A percentile compares a stretch with the other conserved stretches of the same genome.
Conservation (phyloP, 805 yeast species). For the Yarrowia sp. region DNA sequence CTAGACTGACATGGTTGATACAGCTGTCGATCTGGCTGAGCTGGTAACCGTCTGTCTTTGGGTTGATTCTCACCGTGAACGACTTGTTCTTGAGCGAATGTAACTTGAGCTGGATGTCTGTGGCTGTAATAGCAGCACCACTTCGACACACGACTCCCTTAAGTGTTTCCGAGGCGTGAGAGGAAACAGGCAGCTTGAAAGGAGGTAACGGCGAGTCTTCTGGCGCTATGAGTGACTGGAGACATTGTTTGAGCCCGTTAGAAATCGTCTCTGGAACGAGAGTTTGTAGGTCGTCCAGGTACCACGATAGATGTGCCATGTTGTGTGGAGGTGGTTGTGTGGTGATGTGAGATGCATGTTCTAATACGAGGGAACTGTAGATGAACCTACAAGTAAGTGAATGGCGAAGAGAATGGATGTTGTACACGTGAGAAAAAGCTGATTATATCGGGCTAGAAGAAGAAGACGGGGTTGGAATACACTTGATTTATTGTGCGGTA, state of each 20-base stretch:
- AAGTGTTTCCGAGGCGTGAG: conserved; percentile 39
- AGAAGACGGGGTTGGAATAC: too few species aligned
- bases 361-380: not conserved
- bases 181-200: conserved; percentile 27
- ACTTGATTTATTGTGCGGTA: too few species aligned
- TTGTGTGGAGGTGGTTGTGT: not conserved
- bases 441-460: too few species aligned
- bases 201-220: conserved; percentile 28
- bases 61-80: conserved; percentile 19
- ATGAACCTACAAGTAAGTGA: too few species aligned
- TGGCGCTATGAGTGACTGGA: conserved; percentile 4
- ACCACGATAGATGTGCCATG: conserved; percentile 26
- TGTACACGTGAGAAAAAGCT: too few species aligned
- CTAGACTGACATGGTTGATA: conserved; percentile 26
- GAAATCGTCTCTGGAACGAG: conserved; percentile 20
- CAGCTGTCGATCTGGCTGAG: conserved; percentile 29
- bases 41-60: conserved; percentile 11
- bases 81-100: conserved; percentile 14
- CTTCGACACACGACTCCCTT: conserved; percentile 31
- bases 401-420: too few species aligned
- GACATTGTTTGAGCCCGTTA: conserved; percentile 28
- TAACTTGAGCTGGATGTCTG: conserved; percentile 23
- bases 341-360: not conserved
- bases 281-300: conserved; percentile 28
- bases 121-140: conserved; percentile 12